Evolutionary conservation across 768 basidiomycete species (phyloP).

Genomic region (Pisolithus microcarpus): DNA sequence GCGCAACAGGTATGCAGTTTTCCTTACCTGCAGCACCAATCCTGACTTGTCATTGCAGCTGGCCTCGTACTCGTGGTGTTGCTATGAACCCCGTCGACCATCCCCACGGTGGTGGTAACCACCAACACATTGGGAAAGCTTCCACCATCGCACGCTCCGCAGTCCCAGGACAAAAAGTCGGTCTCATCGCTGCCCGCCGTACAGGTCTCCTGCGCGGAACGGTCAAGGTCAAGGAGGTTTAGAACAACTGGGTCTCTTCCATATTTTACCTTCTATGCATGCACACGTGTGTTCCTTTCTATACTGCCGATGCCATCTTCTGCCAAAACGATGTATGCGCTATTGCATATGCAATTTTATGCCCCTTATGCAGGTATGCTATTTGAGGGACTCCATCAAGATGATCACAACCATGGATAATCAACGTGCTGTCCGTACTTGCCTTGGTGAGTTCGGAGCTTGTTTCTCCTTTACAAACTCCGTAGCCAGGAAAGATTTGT

Average conservation of each 20-base stretch:
- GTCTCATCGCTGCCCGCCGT: slow-evolving; percentile 94
- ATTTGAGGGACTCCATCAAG: too few relatives aligned
- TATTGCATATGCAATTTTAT: slow-evolving; percentile 12
- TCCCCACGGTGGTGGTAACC: slow-evolving; percentile 99
- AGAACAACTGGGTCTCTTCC: slow-evolving; percentile 20
- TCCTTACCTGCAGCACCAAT: not conserved
- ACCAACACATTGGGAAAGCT: slow-evolving; percentile 98
- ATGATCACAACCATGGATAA: too few relatives aligned
- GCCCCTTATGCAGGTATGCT: not conserved
- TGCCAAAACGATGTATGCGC: slow-evolving; percentile 19
- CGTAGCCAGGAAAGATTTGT: too few relatives aligned
- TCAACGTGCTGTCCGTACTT: too few relatives aligned
- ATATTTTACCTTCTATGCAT: slow-evolving; percentile 15
- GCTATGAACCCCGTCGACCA: slow-evolving; percentile 99
- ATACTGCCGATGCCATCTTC: not conserved
- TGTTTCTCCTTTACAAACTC: too few relatives aligned
- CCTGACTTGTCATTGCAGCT: slow-evolving; percentile 40
- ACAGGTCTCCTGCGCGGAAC: slow-evolving; percentile 99
- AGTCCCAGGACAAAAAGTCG: slow-evolving; percentile 99
- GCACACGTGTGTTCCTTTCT: slow-evolving; percentile 3
- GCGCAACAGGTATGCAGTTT: slow-evolving; percentile 77
- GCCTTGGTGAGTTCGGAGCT: too few relatives aligned
- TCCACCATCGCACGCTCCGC: slow-evolving; percentile 95
- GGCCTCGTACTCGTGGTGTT: slow-evolving; percentile 99
- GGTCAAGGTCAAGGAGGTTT: slow-evolving; percentile 95